Evolutionary conservation across 805 yeast species (phyloP), one percentile per base, ranked within the genome.

Genomic region (Saccharomyces kudriavzevii): DNA sequence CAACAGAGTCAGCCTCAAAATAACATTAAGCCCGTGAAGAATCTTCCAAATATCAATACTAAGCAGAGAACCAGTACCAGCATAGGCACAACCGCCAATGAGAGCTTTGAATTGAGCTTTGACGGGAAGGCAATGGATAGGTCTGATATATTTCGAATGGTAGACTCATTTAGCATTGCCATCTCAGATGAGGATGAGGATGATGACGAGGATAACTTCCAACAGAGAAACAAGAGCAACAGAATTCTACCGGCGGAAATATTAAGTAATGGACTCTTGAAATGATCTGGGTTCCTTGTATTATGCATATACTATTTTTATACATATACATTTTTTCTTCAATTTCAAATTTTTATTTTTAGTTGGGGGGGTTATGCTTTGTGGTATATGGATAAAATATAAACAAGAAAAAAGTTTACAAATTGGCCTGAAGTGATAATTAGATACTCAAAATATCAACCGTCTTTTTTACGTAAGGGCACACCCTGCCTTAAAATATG

Each of bases 401-500:
- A 11, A 29, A 29, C n/a, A 29, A 30, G 14, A 30, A 30, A 30
- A 30, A 30, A 30, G 35, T 6, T 13, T 30, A 3, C 5, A 8
- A 30, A 30, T 17, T 1, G 10, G 5, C 4, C n/a, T 13, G 17
- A 43, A 43, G 11, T 22, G 4, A 22, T 22, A 17, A 43, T 9
- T n/a, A 43, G n/a, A 43, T 22, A 14, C 14, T 22, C 14, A n/a
- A 11, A 4, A 43, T 9, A 13, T 43, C 17, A 43, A 17, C 14
- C 2, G 74, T 58, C 84, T 85, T n/a, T 86, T 79, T 28, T 83
- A 84, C 63, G 82, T 82, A 61, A 53, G 77, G 51, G 74, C 80
- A 49, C 65, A 80, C 48, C 70, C 87, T 57, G 77, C 9, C 22
- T 17, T 20, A 1, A 47, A 47, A 47, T 8, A 26, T 3, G 24